Evolutionary conservation across 495 filamentous ascomycete species (phyloP).

Genomic region (Talaromyces adpressus): DNA sequence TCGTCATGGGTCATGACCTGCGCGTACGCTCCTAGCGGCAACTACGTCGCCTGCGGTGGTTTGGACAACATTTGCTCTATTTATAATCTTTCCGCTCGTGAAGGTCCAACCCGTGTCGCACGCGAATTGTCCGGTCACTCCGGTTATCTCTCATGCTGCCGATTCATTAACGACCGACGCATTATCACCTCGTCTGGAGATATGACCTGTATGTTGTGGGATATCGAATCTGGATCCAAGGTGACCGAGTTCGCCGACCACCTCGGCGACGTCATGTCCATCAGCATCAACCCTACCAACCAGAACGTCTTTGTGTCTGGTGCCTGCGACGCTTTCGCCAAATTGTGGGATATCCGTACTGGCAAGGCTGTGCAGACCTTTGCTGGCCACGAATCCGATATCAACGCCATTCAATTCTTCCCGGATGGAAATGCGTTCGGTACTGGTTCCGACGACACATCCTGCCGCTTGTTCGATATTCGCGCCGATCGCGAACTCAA

Average conservation of each 20-base stretch:
- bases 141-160: conserved; percentile 95
- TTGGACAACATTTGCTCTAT: conserved; percentile 99
- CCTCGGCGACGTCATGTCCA: conserved; percentile 97
- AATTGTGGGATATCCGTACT: conserved; percentile 97
- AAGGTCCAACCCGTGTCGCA: conserved; percentile 93
- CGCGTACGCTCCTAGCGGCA: conserved; percentile 96
- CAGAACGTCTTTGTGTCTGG: conserved; percentile 95
- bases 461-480: conserved; percentile 96
- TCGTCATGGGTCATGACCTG: conserved; percentile 99
- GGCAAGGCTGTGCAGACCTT: conserved; percentile 99
- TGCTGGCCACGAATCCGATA: conserved; percentile 96
- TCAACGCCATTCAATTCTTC: conserved; percentile 99
- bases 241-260: conserved; percentile 98
- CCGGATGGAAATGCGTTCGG: conserved; percentile 98
- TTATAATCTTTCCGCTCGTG: conserved; percentile 94
- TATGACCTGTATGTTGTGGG: conserved; percentile 99
- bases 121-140: conserved; percentile 95
- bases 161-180: conserved; percentile 96
- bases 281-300: conserved; percentile 99
- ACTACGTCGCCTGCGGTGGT: conserved; percentile 97
- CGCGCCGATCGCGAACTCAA: conserved; percentile 94
- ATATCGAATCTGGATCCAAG: conserved; percentile 95
- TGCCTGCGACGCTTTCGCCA: conserved; percentile 96
- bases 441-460: conserved; percentile 95
- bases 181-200: conserved; percentile 98